A percentile compares a stretch with the other conserved stretches of the same genome.
Evolutionary conservation across 768 basidiomycete species (phyloP).

Genomic region (Sarcomyxa edulis): DNA sequence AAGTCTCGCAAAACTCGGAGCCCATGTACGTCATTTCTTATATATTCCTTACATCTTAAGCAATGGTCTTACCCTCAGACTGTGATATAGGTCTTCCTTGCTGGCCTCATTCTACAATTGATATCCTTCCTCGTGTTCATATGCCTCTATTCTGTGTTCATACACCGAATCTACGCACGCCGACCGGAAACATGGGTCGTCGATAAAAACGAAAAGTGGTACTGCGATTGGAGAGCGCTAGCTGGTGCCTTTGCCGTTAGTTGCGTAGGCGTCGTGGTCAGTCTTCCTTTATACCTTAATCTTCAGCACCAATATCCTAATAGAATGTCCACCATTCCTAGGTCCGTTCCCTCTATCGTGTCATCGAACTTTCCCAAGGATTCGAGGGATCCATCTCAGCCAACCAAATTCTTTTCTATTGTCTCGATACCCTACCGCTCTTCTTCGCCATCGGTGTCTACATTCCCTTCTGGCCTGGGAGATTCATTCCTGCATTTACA

Average conservation of each 20-base stretch:
- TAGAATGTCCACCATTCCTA: constrained; percentile 12
- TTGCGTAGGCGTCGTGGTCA: constrained; percentile 58
- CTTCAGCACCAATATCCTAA: neutral
- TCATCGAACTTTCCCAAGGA: constrained; percentile 58
- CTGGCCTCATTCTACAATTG: constrained; percentile 51
- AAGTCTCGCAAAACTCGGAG: constrained; percentile 20
- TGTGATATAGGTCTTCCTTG: constrained; percentile 43
- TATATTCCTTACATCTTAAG: constrained; percentile 1
- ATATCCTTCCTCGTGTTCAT: constrained; percentile 48
- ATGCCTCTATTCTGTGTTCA: constrained; percentile 38
- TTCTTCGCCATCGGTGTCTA: constrained; percentile 46
- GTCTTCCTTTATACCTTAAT: constrained; percentile 13
- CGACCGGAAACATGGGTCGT: constrained; percentile 34
- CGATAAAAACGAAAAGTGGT: constrained; percentile 36
- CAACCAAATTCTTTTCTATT: constrained; percentile 61
- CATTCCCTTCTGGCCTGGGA: constrained; percentile 48
- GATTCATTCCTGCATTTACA: constrained; percentile 33
- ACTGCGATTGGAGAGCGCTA: constrained; percentile 54
- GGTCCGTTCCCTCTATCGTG: constrained; percentile 62
- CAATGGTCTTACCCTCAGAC: neutral
- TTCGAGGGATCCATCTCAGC: constrained; percentile 50
- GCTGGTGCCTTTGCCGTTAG: constrained; percentile 45
- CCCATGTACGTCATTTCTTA: constrained; percentile 19
- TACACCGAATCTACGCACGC: constrained; percentile 39
- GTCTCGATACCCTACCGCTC: constrained; percentile 59